Base-by-base conservation (phyloP, 768 basidiomycete species). In the Leccinum disarticulatum region DNA sequence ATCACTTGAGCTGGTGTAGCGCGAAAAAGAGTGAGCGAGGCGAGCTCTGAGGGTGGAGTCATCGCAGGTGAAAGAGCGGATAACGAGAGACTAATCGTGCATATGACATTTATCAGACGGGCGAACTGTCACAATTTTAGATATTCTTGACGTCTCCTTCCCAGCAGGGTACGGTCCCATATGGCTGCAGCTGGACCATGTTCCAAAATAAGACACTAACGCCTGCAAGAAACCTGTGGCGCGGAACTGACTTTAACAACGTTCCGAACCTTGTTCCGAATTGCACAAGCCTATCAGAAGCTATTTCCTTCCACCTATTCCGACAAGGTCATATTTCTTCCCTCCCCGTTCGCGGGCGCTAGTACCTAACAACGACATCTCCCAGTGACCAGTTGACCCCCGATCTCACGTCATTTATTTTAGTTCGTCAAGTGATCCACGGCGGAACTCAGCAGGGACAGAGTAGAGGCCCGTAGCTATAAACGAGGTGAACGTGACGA, bases 1-100 rank as follows among this genome's bases (percentile, higher is more conserved):
- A 72, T 50, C 3, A 72, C 69, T 63, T 87, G 84, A 43, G 76
- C 76, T 9, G 70, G 67, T 15, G 82, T 84, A 36, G 83, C 85
- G 6, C 68, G 71, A 63, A 80, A 83, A 6, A 85, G 63, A 0
- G 83, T 79, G 9, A 81, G 54, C 14, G 64, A 63, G 17, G 64
- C 59, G 33, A 70, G 56, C 27, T 68, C 60, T 56, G 59, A 48
- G 54, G 46, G 35, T 25, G 35, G 33, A 35, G 13, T 22, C 61
- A 62, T 67, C 41, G 35, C 6, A 10, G 56, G 49, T 52, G 52
- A 13, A 36, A 13, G 14, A 25, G 28, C 15, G 31, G 58, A 49
- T 28, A 36, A 33, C 48, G 19, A 48, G 27, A 31, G 49, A 41
- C 27, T 9, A 8, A 43, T 19, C 3, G 10, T 48, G 28, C 31